phyloP scores from a whole-genome alignment of 495 filamentous ascomycete genomes.

The Hypoxylon fragiforme region DNA sequence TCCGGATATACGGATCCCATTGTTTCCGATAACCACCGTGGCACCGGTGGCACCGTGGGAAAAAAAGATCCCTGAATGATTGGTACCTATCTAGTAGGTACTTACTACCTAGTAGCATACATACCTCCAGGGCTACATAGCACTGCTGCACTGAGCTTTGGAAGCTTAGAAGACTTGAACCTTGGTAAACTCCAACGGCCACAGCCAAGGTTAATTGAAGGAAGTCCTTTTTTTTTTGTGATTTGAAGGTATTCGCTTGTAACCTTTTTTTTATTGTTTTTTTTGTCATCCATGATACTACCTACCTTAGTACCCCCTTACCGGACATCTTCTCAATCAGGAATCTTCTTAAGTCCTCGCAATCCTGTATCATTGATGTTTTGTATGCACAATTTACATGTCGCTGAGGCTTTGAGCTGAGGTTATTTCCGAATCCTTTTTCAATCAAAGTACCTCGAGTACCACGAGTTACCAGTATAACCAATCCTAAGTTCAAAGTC shows the following conservation, averaged over 20 bases:
- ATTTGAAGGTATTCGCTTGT: background rate
- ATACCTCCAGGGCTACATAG: no score
- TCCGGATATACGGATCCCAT: constrained; percentile 35
- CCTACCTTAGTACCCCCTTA: no score
- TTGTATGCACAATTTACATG: constrained; percentile 2
- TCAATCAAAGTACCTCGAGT: no score
- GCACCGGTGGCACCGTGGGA: background rate
- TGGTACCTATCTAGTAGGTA: no score
- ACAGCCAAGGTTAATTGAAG: constrained; percentile 16
- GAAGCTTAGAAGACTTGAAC: background rate
- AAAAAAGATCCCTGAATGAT: no score
- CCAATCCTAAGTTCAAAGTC: no score
- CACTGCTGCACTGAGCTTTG: no score
- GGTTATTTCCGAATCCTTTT: constrained; percentile 11
- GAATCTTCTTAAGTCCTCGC: constrained; percentile 31
- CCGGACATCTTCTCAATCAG: constrained; percentile 33
- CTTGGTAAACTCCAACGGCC: background rate
- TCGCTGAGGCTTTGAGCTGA: constrained; percentile 9
- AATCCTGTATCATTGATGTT: background rate
- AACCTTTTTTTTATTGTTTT: constrained; percentile 1
- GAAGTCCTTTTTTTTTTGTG: constrained; percentile 6
- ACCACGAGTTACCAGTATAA: no score
- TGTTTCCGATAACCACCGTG: constrained; percentile 37
- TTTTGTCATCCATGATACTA: background rate
- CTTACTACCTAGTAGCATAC: no score